Conservation (phyloP, 768 basidiomycete genomes). For the Lyophyllum shimeji region DNA sequence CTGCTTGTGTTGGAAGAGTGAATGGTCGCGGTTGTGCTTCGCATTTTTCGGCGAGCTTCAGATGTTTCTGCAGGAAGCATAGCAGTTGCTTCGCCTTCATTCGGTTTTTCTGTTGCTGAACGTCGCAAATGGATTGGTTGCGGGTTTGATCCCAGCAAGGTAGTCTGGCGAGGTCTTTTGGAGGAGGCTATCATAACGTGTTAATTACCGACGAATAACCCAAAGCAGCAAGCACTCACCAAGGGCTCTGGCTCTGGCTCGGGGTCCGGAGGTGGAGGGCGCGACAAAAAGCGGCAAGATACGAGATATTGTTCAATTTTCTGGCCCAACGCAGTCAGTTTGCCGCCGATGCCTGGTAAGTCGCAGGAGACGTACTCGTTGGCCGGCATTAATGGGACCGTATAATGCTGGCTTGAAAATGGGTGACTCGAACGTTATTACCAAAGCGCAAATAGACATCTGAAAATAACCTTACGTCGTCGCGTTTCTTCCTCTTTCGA, state of each 20-base stretch:
- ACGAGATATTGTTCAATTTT: constrained; percentile 15
- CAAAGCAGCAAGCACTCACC: background rate
- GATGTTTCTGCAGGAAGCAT: background rate
- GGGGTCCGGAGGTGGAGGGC: background rate
- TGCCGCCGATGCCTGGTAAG: background rate
- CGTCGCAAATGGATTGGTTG: background rate
- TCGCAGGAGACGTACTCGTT: constrained; percentile 8
- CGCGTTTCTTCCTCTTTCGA: background rate
- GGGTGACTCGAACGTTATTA: background rate
- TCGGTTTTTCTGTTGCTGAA: background rate
- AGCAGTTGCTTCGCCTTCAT: background rate
- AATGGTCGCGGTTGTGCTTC: background rate
- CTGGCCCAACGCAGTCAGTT: background rate
- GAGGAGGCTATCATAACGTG: background rate
- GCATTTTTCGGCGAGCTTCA: background rate
- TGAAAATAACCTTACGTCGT: constrained; percentile 8
- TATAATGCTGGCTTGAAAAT: constrained; percentile 11
- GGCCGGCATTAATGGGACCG: constrained; percentile 14
- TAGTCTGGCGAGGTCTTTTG: background rate
- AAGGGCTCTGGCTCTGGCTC: background rate
- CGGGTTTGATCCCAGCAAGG: background rate
- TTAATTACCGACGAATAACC: background rate
- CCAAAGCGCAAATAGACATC: background rate
- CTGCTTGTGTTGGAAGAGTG: background rate
- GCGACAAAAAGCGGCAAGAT: constrained; percentile 9